Evolutionary conservation across 2,329 filamentous ascomycete species (phyloP), one percentile per base, ranked within the genome.

Genomic region (Aspergillus sp.): DNA sequence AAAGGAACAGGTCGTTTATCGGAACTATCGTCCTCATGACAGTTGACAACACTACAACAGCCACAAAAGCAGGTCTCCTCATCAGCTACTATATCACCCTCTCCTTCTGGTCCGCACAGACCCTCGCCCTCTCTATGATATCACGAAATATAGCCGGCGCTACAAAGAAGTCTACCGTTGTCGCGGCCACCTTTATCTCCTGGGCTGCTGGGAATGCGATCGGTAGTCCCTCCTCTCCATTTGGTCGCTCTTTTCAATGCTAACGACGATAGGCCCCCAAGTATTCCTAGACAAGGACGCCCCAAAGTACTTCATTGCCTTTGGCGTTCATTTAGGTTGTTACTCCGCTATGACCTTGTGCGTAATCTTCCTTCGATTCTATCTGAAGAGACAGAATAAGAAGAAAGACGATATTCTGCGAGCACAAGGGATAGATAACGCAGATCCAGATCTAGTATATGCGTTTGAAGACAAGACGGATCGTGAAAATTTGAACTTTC

Each of bases 81-180:
- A 79, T 89, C 59, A 79, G 76, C 59, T 90, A 89, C 73, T 90
- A 89, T 69, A 84, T 89, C 52, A 84, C 82, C 0, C 75, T 88
- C 15, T 87, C 83, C 4, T 90, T 90, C 76, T 89, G 85, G 85
- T 83, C 85, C 0, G 84, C 84, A 0, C 80, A 85, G 58, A 85
- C 82, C 1, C 71, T 88, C 10, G 73, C 78, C 6, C 75, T 88
- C 56, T 83, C 82, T 12, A 77, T 88, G 72, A 75, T 87, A 48
- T 81, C 80, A 0, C 77, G 84, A 13, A 88, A 88, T 59, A 72
- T 87, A 7, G 85, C 81, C 22, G 85, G 85, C 0, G 83, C 86
- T 56, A 88, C 85, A 1, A 89, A 89, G 69, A 88, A 87, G 64
- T 77, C 78, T 0, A 76, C 83, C 7, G 81, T 80, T 5, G 78